Conservation (phyloP, 495 filamentous ascomycete species). For the Diplogelasinospora grovesii region DNA sequence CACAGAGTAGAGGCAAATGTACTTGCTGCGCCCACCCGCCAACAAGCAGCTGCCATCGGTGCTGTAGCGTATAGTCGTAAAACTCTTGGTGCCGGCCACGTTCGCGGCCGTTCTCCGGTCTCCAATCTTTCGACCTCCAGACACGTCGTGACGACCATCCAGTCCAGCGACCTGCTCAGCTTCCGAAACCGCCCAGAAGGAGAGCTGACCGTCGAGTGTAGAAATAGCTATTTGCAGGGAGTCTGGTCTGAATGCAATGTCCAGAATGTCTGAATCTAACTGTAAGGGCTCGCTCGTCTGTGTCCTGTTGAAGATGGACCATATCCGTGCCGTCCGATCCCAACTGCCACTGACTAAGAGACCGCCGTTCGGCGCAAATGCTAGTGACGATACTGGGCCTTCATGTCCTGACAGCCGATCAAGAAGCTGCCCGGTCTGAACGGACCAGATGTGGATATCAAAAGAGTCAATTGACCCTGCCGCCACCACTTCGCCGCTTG, state of each 20-base stretch:
- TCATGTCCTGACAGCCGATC: conserved; percentile 90
- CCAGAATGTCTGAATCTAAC: conserved; percentile 81
- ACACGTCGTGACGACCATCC: conserved; percentile 86
- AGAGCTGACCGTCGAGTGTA: conserved; percentile 86
- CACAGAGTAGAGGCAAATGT: conserved; percentile 92
- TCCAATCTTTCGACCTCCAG: conserved; percentile 77
- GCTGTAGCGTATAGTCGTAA: conserved; percentile 81
- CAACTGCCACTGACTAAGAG: conserved; percentile 84
- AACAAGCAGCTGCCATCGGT: conserved; percentile 86
- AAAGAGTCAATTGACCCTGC: conserved; percentile 93
- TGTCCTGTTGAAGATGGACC: conserved; percentile 87
- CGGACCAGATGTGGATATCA: conserved; percentile 95
- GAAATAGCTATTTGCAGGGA: conserved; percentile 86
- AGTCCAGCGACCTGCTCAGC: conserved; percentile 74
- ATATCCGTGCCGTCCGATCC: conserved; percentile 91
- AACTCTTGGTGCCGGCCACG: conserved; percentile 78
- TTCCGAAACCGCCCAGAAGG: conserved; percentile 89
- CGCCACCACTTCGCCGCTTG: conserved; percentile 89
- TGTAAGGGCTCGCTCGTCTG: conserved; percentile 93
- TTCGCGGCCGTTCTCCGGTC: conserved; percentile 90
- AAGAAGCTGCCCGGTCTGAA: conserved; percentile 92
- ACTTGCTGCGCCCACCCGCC: conserved; percentile 92
- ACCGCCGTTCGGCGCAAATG: conserved; percentile 80
- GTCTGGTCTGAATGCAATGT: conserved; percentile 82
- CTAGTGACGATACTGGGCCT: conserved; percentile 78